Conservation (phyloP, 345 rosid species). For the Arabidopsis arenosa region DNA sequence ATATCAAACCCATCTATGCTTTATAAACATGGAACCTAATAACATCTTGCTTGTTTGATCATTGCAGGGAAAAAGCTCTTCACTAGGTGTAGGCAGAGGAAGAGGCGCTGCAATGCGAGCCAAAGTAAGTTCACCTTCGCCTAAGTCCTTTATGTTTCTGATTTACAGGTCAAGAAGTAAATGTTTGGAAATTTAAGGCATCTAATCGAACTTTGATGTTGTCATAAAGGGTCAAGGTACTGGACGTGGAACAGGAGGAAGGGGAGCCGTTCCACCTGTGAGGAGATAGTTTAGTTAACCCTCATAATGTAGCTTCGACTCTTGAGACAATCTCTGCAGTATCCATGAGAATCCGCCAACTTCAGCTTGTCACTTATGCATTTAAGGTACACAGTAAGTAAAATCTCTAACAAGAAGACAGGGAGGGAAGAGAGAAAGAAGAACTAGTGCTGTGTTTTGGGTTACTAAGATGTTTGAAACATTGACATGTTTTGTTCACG, state of each 20-base stretch:
- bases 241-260: constrained; percentile 81
- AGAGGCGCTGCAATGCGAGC: constrained; percentile 89
- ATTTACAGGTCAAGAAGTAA: not conserved
- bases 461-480: constrained; percentile 22
- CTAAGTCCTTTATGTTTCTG: not conserved
- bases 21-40: constrained; percentile 11
- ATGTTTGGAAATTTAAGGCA: not conserved
- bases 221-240: constrained; percentile 61
- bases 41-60: constrained; percentile 10
- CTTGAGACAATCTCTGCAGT: constrained; percentile 4
- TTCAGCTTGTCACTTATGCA: constrained; percentile 25
- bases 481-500: not conserved
- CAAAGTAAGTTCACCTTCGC: constrained; percentile 59
- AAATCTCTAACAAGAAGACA: constrained; percentile 2
- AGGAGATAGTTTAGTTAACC: constrained; percentile 53
- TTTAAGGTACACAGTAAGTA: constrained; percentile 3
- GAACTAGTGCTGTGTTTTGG: constrained; percentile 8
- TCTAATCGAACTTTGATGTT: not conserved
- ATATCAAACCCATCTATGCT: not conserved
- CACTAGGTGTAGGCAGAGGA: constrained; percentile 91
- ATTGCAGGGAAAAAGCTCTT: constrained; percentile 85
- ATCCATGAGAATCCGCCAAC: not conserved
- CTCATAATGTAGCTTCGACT: not conserved
- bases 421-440: not conserved
- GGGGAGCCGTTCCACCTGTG: constrained; percentile 79